A percentile compares a stretch with the other conserved stretches of the same genome.
Evolutionary conservation across 805 yeast species (phyloP).

Genomic region (Sungouiozyma ichnusensis): DNA sequence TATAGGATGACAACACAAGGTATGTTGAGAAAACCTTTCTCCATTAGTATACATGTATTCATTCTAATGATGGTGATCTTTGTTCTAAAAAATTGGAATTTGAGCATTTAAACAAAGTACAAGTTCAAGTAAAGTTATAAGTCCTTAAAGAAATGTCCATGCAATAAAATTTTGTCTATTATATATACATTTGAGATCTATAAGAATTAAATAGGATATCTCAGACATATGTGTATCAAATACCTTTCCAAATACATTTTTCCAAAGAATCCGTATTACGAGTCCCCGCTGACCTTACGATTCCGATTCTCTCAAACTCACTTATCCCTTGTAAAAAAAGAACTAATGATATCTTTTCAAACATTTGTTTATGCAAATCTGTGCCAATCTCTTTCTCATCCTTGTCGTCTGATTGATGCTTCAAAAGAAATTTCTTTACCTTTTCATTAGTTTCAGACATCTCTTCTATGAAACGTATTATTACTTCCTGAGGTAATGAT

Average conservation of each 20-base stretch:
- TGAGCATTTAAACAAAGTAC: conserved; percentile 25
- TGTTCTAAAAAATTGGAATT: conserved; percentile 37
- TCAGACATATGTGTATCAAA: no score
- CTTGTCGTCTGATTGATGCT: conserved; percentile 15
- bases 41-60: conserved; percentile 52
- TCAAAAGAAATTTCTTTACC: conserved; percentile 17
- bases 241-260: conserved; percentile 28
- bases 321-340: conserved; percentile 68
- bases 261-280: conserved; percentile 22
- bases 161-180: no score
- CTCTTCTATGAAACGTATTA: conserved; percentile 18
- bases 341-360: conserved; percentile 56
- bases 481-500: conserved; percentile 30
- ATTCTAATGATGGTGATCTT: conserved; percentile 48
- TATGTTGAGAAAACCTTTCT: conserved; percentile 54
- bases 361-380: conserved; percentile 23
- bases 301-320: conserved; percentile 61
- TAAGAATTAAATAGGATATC: no score
- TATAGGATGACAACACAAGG: conserved; percentile 49
- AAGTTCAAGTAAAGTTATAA: no score
- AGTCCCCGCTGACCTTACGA: conserved; percentile 47
- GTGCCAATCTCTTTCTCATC: conserved; percentile 5
- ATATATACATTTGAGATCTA: no score
- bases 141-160: not conserved
- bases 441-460: conserved; percentile 20